Evolutionary conservation across 768 basidiomycete genomes (phyloP).

Genomic region (Agaricus subrufescens): DNA sequence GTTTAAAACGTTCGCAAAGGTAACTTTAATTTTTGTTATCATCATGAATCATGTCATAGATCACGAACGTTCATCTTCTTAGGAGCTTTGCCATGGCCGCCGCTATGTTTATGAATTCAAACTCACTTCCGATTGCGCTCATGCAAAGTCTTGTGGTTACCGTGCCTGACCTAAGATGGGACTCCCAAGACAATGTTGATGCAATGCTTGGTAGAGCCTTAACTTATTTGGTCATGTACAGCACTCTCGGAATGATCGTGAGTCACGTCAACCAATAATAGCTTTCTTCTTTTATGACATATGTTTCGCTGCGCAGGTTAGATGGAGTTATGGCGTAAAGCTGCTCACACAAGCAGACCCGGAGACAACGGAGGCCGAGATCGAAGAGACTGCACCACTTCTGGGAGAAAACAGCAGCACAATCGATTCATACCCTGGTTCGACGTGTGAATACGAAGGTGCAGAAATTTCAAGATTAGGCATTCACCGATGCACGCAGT

Average conservation of each 20-base stretch:
- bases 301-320: constrained; percentile 42
- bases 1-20: constrained; percentile 76
- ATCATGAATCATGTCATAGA: neutral
- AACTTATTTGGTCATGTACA: constrained; percentile 88
- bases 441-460: constrained; percentile 6
- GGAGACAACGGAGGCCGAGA: constrained; percentile 16
- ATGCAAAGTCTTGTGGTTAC: constrained; percentile 87
- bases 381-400: constrained; percentile 32
- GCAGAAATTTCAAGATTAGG: neutral
- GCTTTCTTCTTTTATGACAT: neutral
- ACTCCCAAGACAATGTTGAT: constrained; percentile 69
- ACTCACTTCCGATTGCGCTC: constrained; percentile 91
- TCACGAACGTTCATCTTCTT: constrained; percentile 4
- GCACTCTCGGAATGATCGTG: constrained; percentile 94
- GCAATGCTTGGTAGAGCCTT: constrained; percentile 90
- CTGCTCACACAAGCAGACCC: constrained; percentile 71
- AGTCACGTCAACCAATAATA: constrained; percentile 21
- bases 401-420: constrained; percentile 19
- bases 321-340: constrained; percentile 92
- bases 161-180: constrained; percentile 82
- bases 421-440: constrained; percentile 10
- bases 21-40: constrained; percentile 23
- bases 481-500: neutral
- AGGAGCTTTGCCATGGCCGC: constrained; percentile 80
- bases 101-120: constrained; percentile 91